Evolutionary conservation across 2,329 filamentous ascomycete genomes (phyloP), one percentile per base, ranked within the genome.

Genomic region (Ophiostoma australiae): DNA sequence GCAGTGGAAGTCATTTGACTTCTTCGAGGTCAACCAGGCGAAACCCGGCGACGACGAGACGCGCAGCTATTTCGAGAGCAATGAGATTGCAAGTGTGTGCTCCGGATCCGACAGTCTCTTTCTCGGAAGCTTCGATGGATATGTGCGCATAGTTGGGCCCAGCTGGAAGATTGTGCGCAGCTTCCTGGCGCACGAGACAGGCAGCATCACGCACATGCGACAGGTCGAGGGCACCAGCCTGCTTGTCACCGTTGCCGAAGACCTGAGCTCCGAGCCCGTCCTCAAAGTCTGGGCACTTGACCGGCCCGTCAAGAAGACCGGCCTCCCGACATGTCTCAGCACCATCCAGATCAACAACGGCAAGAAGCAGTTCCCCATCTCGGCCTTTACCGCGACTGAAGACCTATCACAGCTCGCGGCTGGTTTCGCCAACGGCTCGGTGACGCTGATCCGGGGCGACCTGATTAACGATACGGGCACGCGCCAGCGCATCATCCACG

Each of bases 1-100:
- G 4, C 68, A 97, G 94, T 98, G 95, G 94, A 97, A 97, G 91
- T 90, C 91, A 76, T 99, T 99, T 84, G 94, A 97, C 86, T 99
- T 99, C 89, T 98, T 99, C 87, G 93, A 97, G 82, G 93, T 97
- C 80, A 89, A 89, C 79, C 90, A 91, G 79, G 89, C 97, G 80
- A 89, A 90, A 78, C 86, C 94, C 77, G 87, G 87, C 76, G 91
- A 96, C 79, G 90, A 90, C 77, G 92, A 96, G 78, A 90, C 89
- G 78, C 88, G 89, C 76, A 86, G 89, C 78, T 86, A 93, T 78
- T 91, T 96, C 82, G 90, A 94, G 80, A 91, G 91, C 86, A 88
- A 87, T 78, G 92, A 93, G 76, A 89, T 97, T 72, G 91, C 91
- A 69, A 93, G 89, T 77, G 86, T 97, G 67, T 93, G 91, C 78